Conservation (phyloP, 164 flowering plant genomes). For the Brasenia schreberi region DNA sequence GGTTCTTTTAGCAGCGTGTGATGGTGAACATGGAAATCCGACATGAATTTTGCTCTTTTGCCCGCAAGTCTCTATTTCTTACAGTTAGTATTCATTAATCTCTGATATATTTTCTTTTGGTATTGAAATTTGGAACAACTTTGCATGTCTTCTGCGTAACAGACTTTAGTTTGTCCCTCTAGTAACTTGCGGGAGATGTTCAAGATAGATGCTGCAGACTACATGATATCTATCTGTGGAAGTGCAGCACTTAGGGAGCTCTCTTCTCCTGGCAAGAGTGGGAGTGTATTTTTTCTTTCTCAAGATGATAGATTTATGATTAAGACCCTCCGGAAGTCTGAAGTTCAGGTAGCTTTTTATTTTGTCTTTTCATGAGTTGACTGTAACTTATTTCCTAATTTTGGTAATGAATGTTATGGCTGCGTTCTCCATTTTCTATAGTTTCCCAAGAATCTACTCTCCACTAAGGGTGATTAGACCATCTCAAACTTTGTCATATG, state of each 20-base stretch:
- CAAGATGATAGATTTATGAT: conserved; percentile 99
- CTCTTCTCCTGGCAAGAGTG: conserved; percentile 99
- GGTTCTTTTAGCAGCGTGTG: too few relatives aligned
- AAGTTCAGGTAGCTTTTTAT: conserved; percentile 63
- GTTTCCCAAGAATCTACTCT: too few relatives aligned
- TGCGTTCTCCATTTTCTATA: too few relatives aligned
- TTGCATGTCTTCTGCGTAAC: background rate
- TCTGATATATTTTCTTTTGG: background rate
- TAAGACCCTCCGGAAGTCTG: conserved; percentile 89
- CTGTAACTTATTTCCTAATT: too few relatives aligned
- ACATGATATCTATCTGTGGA: conserved; percentile 99
- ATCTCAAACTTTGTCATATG: too few relatives aligned
- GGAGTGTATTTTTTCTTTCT: conserved; percentile 87
- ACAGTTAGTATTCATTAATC: background rate
- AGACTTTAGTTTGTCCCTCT: background rate
- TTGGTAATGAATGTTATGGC: too few relatives aligned
- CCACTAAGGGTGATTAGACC: too few relatives aligned
- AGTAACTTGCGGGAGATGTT: conserved; percentile 95
- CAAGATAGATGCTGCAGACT: conserved; percentile 97
- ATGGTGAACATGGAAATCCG: too few relatives aligned
- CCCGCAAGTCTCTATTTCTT: background rate
- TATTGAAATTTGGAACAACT: background rate
- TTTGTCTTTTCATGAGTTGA: background rate
- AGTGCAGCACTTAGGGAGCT: conserved; percentile 94
- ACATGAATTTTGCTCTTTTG: too few relatives aligned